phyloP scores from a whole-genome alignment of 441 rosid genomes.

The Gossypium trilobum region DNA sequence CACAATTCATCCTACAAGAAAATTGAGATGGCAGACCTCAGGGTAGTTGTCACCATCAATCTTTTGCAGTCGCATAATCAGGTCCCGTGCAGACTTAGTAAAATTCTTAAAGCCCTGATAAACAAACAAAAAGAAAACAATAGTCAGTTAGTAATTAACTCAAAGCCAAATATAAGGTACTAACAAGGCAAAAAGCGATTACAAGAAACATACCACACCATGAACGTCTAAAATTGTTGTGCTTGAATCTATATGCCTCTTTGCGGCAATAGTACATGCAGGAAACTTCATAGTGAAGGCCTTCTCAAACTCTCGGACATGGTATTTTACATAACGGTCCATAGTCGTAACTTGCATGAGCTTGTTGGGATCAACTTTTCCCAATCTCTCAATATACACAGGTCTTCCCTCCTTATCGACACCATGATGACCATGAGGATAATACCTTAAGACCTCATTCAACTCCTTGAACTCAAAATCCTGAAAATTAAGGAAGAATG shows the following conservation, averaged over 20 bases:
- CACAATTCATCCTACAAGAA: constrained; percentile 11
- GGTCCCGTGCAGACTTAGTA: constrained; percentile 85
- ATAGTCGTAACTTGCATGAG: constrained; percentile 90
- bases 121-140: neutral
- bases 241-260: constrained; percentile 89
- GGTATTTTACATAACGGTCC: constrained; percentile 82
- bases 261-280: constrained; percentile 84
- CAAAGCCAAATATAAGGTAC: constrained; percentile 3
- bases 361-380: constrained; percentile 78
- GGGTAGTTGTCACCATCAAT: constrained; percentile 95
- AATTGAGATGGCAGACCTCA: constrained; percentile 45
- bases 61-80: constrained; percentile 77
- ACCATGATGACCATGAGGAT: constrained; percentile 94
- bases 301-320: constrained; percentile 90
- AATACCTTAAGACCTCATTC: constrained; percentile 66
- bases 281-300: constrained; percentile 76
- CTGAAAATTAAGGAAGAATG: constrained; percentile 17
- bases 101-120: constrained; percentile 81
- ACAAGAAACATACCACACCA: constrained; percentile 62
- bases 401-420: constrained; percentile 97
- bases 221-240: constrained; percentile 96
- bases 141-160: neutral
- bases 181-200: neutral
- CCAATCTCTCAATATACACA: constrained; percentile 82
- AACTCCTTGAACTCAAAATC: constrained; percentile 41